phyloP scores from a whole-genome alignment of 257 asterid genomes.

The Perilla frutescens region DNA sequence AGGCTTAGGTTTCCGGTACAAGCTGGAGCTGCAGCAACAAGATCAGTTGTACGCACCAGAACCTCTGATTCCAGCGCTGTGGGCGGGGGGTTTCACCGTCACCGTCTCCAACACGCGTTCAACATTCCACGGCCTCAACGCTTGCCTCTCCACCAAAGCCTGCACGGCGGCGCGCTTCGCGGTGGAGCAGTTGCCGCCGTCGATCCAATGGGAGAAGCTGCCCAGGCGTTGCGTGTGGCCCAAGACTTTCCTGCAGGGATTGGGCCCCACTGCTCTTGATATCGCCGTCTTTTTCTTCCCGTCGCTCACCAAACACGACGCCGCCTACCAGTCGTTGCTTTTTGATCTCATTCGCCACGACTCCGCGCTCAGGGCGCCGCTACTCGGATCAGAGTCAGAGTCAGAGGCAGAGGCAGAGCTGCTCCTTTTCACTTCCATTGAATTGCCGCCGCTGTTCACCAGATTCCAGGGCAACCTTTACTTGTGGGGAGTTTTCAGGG shows the following conservation, averaged over 20 bases:
- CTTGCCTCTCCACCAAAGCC: conserved; percentile 39
- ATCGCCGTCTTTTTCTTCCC: conserved; percentile 46
- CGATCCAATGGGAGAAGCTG: conserved; percentile 30
- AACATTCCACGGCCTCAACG: not conserved
- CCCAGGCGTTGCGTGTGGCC: conserved; percentile 38
- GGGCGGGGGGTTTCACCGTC: not conserved
- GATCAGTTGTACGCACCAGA: not conserved
- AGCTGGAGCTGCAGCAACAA: not conserved
- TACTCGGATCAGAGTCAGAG: not conserved
- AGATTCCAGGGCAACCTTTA: not conserved
- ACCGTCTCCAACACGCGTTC: not conserved
- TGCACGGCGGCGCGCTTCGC: conserved; percentile 9
- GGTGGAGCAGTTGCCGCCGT: not conserved
- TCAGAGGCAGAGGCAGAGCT: not conserved
- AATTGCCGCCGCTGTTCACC: conserved; percentile 5
- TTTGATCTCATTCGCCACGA: conserved; percentile 40
- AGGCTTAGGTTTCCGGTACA: too few species aligned
- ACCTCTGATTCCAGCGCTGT: not conserved
- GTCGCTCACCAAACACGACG: not conserved
- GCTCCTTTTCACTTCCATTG: conserved; percentile 7
- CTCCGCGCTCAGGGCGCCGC: conserved; percentile 35
- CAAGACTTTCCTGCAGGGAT: conserved; percentile 22
- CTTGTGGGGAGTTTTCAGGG: not conserved
- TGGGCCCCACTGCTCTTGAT: conserved; percentile 35
- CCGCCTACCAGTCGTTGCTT: conserved; percentile 32